Evolutionary conservation across 345 rosid species (phyloP).

Genomic region (Balakata baccata): DNA sequence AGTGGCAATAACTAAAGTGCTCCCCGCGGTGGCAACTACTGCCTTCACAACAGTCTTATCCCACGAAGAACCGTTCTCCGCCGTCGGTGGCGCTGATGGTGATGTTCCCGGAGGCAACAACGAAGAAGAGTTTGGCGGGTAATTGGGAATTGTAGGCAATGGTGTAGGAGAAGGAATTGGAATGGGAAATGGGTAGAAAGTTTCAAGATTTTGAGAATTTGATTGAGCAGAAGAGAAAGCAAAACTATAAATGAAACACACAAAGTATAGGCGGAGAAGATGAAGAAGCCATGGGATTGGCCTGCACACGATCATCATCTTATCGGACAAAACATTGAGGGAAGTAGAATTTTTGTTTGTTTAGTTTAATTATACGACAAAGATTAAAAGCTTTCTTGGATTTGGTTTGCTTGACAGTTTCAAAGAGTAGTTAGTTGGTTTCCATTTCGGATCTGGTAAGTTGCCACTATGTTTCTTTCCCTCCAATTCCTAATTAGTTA

Average conservation of each 20-base stretch:
- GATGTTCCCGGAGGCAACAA: background rate
- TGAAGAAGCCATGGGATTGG: conserved; percentile 23
- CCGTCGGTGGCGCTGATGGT: conserved; percentile 8
- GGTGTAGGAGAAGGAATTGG: no score
- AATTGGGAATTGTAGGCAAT: no score
- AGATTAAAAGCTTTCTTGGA: conserved; percentile 5
- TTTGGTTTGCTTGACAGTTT: conserved; percentile 32
- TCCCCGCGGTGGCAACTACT: conserved; percentile 59
- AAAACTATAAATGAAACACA: conserved; percentile 5
- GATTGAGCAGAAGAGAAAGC: conserved; percentile 42
- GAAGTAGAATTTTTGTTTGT: background rate
- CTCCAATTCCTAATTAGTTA: conserved; percentile 4
- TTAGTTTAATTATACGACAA: no score
- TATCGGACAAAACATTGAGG: conserved; percentile 1
- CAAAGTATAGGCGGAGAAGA: conserved; percentile 4
- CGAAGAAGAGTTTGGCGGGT: conserved; percentile 5
- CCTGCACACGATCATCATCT: no score
- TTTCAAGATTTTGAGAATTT: conserved; percentile 55
- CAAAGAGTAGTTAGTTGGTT: conserved; percentile 36
- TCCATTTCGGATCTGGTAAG: conserved; percentile 12
- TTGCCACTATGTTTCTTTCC: conserved; percentile 6
- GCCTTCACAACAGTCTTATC: conserved; percentile 43
- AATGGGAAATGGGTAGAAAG: conserved; percentile 41
- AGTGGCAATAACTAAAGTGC: conserved; percentile 47
- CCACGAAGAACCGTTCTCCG: conserved; percentile 22